Evolutionary conservation across 78 protist genomes (phyloP).

Genomic region (Dictyostelium firmibasis): DNA sequence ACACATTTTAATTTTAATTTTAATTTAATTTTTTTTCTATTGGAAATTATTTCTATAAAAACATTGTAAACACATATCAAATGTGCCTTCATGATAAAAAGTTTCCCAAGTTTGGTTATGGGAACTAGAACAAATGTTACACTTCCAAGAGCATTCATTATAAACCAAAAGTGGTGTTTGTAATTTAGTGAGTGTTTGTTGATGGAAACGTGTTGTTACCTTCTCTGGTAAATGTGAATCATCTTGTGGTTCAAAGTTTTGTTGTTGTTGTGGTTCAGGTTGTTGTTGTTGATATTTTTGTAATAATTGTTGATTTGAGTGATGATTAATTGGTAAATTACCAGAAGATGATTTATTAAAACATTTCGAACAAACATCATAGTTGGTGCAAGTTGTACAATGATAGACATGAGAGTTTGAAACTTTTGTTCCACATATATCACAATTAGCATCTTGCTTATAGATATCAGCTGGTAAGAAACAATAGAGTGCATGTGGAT

Average conservation of each 20-base stretch:
- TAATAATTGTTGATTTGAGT: background rate
- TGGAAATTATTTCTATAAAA: background rate
- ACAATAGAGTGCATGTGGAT: background rate
- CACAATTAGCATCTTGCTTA: background rate
- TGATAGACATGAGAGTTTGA: background rate
- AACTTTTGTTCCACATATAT: background rate
- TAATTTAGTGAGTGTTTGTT: background rate
- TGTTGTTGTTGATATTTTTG: background rate
- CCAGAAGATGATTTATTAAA: background rate
- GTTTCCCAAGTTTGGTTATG: background rate
- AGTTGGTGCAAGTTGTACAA: conserved; percentile 7
- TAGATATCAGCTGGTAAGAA: background rate
- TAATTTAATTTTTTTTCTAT: background rate
- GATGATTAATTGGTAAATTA: background rate
- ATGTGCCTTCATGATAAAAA: background rate
- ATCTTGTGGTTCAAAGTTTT: background rate
- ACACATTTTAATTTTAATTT: too few species aligned
- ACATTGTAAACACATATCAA: background rate
- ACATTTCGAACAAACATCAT: conserved; percentile 23
- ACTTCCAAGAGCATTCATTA: background rate
- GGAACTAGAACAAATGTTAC: background rate
- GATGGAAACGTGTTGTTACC: background rate
- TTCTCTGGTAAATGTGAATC: background rate
- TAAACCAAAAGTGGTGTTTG: conserved; percentile 5
- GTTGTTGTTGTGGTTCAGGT: background rate